Conservation (phyloP, 805 yeast genomes). For the Teunomyces kruisii region DNA sequence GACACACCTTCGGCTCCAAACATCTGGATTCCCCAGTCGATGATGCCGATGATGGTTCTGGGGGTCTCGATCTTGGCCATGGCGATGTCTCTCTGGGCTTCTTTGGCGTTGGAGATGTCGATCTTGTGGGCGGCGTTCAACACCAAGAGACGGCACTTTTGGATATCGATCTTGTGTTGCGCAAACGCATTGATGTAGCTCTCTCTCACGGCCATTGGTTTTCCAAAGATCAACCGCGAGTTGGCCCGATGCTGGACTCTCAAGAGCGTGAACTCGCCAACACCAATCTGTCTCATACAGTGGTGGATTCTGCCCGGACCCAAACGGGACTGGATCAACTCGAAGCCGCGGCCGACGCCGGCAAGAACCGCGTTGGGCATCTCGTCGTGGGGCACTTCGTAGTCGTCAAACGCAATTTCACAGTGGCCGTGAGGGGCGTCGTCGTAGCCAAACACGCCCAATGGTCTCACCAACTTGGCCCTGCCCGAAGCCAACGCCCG, state of each 20-base stretch:
- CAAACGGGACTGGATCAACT: constrained; percentile 59
- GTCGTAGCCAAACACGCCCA: constrained; percentile 57
- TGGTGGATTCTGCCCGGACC: constrained; percentile 75
- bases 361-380: constrained; percentile 43
- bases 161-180: constrained; percentile 52
- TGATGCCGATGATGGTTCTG: constrained; percentile 46
- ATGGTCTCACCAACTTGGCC: constrained; percentile 50
- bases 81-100: constrained; percentile 56
- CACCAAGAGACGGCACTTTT: constrained; percentile 53
- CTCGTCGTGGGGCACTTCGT: constrained; percentile 45
- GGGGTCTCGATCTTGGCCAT: constrained; percentile 67
- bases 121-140: constrained; percentile 62
- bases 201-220: constrained; percentile 50
- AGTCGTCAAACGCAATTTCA: constrained; percentile 53
- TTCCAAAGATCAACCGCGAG: constrained; percentile 52
- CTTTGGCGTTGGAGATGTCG: constrained; percentile 53
- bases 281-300: constrained; percentile 65
- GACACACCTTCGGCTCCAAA: constrained; percentile 66
- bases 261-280: constrained; percentile 55
- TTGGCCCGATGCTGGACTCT: constrained; percentile 52
- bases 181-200: constrained; percentile 50
- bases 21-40: constrained; percentile 65
- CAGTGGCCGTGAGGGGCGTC: constrained; percentile 76
- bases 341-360: constrained; percentile 56
- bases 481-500: constrained; percentile 49